Base-by-base conservation (phyloP, 1,139 yeast genomes). In the Magnusiomyces tetraspermus region DNA sequence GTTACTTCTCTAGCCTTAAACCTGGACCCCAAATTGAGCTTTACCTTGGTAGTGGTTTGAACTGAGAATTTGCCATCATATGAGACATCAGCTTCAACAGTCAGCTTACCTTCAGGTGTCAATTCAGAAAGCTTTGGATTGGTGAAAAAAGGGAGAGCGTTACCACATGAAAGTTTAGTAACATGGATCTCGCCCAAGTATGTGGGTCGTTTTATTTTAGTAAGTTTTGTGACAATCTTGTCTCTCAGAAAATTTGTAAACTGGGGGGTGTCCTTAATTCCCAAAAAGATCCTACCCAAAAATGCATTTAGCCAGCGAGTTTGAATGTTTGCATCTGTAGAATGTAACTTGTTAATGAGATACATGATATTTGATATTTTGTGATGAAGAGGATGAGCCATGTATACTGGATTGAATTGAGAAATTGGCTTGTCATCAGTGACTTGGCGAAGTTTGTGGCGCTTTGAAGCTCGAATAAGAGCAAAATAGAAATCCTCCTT, bases 401-500 rank as follows among this genome's bases (percentile, higher is more conserved):
- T 75, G 0, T 78, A 55, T 1, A 72, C 62, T 2, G 89, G 82
- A 51, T 68, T 68, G 40, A 65, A 58, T 8, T 58, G 57, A 55
- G 62, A 47, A 30, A 21, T 41, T 2, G 53, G 49, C 44, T 55
- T 49, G 43, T 36, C 48, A 52, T 36, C 51, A 51, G 13, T 28
- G 8, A 38, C 44, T 40, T 46, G 53, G 38, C 42, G 50, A 2
- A 48, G 51, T 22, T 54, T 51, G 26, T 56, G 55, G 23, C 65
- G 63, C 58, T 83, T 84, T 0, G 94, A 79, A 1, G 94, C 92
- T 55, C 82, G 72, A n/a, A 90, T 75, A 53, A 90, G 72, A 1
- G 87, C 81, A 68, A 88, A 88, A 66, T 90, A 90, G 86, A 96
- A 83, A 64, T 89, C 96, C 66, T 90, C 98, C 63, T 92, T 90